Conservation (phyloP, 2,329 filamentous ascomycete genomes). For the Colletotrichum magnum region DNA sequence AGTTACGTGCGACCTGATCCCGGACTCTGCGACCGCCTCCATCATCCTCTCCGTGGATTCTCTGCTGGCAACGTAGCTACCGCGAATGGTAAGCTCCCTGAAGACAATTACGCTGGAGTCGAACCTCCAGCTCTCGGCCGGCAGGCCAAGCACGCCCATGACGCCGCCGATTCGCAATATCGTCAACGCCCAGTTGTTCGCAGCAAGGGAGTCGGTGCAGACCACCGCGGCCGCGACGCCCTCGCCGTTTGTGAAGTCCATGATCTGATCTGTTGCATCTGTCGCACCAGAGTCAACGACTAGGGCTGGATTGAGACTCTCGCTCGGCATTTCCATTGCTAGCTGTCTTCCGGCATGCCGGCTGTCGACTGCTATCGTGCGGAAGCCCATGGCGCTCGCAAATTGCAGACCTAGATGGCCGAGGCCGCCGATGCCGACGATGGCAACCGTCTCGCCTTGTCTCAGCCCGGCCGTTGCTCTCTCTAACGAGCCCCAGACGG, state of each 20-base stretch:
- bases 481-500: slow-evolving; percentile 52
- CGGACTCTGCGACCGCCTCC: slow-evolving; percentile 44
- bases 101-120: slow-evolving; percentile 49
- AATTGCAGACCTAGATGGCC: slow-evolving; percentile 54
- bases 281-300: slow-evolving; percentile 46
- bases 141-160: slow-evolving; percentile 49
- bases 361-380: slow-evolving; percentile 54
- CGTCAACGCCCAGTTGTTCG: slow-evolving; percentile 49
- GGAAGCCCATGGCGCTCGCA: slow-evolving; percentile 52
- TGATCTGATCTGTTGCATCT: slow-evolving; percentile 42
- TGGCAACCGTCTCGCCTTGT: slow-evolving; percentile 46
- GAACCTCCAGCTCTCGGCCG: slow-evolving; percentile 50
- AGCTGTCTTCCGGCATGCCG: slow-evolving; percentile 47
- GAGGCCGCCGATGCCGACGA: slow-evolving; percentile 53
- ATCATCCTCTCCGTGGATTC: slow-evolving; percentile 50
- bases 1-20: slow-evolving; percentile 48
- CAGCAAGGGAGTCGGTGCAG: slow-evolving; percentile 50
- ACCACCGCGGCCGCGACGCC: slow-evolving; percentile 49
- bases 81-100: slow-evolving; percentile 48
- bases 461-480: slow-evolving; percentile 45
- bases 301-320: slow-evolving; percentile 45
- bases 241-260: slow-evolving; percentile 48
- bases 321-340: slow-evolving; percentile 45
- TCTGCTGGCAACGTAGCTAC: slow-evolving; percentile 50
- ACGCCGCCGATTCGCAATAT: slow-evolving; percentile 48